Conservation (phyloP, 306 rosid species). For the Corylus americana region DNA sequence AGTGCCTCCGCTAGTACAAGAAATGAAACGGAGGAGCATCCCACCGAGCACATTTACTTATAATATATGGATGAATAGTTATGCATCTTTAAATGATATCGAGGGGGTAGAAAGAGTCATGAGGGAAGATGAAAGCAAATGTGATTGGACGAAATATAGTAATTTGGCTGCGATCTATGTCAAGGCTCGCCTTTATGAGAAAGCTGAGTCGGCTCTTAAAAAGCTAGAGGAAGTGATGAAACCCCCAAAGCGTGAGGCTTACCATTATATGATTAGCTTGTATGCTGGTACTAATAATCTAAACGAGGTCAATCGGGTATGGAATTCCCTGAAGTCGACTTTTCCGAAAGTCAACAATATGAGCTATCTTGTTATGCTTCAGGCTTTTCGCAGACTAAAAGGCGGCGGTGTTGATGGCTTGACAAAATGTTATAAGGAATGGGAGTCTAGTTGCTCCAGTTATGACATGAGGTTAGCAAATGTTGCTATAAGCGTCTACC, state of each 20-base stretch:
- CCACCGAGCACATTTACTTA: constrained; percentile 37
- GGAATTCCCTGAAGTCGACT: constrained; percentile 55
- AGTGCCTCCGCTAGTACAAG: constrained; percentile 47
- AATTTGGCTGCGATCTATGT: constrained; percentile 73
- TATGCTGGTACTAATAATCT: constrained; percentile 66
- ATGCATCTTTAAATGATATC: constrained; percentile 43
- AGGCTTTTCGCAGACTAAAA: constrained; percentile 60
- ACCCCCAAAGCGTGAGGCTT: constrained; percentile 47
- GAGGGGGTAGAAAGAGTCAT: constrained; percentile 50
- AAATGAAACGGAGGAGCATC: constrained; percentile 64
- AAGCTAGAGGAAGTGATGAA: constrained; percentile 47
- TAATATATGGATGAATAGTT: constrained; percentile 78
- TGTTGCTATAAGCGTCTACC: constrained; percentile 50
- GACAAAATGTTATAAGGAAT: constrained; percentile 55
- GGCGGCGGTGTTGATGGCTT: constrained; percentile 69
- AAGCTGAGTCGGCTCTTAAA: constrained; percentile 61
- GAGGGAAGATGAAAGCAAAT: constrained; percentile 27
- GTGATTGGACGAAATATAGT: constrained; percentile 67
- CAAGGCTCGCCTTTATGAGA: constrained; percentile 57
- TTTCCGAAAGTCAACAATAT: constrained; percentile 45
- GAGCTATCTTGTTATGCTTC: constrained; percentile 75
- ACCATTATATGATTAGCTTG: constrained; percentile 63
- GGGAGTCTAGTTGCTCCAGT: constrained; percentile 58
- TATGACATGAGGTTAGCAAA: constrained; percentile 59
- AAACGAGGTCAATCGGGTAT: constrained; percentile 60